Base-by-base conservation (phyloP, 2,329 filamentous ascomycete genomes). In the Aspergillus neotritici region DNA sequence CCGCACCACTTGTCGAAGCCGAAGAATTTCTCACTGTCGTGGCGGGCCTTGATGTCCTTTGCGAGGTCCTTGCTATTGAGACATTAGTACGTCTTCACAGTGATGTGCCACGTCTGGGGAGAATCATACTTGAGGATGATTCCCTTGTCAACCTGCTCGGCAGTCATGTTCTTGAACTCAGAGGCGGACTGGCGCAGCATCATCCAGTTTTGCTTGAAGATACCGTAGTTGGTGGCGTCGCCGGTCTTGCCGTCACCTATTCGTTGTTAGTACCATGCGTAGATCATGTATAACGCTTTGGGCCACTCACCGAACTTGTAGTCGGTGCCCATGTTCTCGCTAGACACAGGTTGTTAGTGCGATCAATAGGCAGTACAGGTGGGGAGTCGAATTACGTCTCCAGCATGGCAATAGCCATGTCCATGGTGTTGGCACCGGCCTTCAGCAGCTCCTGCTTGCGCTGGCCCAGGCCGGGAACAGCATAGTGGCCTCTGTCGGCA, bases 151-250 rank as follows among this genome's bases (percentile, higher is more conserved):
- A 56, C 58, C 29, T 61, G 31, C 29, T 3, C 37, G 1, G 16
- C 31, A 28, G 41, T 49, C 45, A 58, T 41, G 4, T 56, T 55
- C 5, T 40, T 15, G 34, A 61, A 61, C 15, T 51, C 43, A 5
- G 52, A 52, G 9, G 53, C 55, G 37, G 54, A 65, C 17, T 48
- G 45, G 11, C 58, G 46, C 28, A 61, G 47, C 44, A 61, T 61
- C 35, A 44, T 49, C 57, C 57, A 58, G 34, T 61, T 60, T 38
- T 61, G 57, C 50, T 60, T 60, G 53, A 62, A 60, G 30, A 62
- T 47, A 15, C 60, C 60, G 36, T 61, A 62, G 44, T 62, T 63
- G 39, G 60, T 53, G 4, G 51, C 43, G 12, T 61, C 60, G 12
- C 55, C 51, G 7, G 36, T 43, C 37, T 63, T 63, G 32, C 58